Percentiles rank a stretch among this genome's conserved stretches.
These are phyloP conservation scores for Uronychia setigera DNA, from an alignment of 73 alveolate genomes.

Conservation along the genomic window DNA sequence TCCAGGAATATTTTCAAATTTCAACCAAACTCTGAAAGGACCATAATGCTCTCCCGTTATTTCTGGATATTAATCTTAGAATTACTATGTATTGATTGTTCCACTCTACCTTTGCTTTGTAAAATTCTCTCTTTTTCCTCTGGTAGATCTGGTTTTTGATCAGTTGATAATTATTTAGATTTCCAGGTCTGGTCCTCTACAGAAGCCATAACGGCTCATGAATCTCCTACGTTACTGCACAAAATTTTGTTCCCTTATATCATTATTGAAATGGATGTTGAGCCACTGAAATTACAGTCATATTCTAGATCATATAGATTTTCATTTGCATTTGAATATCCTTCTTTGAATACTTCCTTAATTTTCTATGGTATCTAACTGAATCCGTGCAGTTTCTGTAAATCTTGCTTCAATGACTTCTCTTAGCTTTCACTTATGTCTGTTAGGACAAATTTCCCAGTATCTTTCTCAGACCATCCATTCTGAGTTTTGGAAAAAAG, in stretches of 20 bases:
- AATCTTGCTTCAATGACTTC: not conserved
- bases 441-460: not conserved
- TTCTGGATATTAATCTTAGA: not conserved
- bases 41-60: not conserved
- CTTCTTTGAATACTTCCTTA: not conserved
- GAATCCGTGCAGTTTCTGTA: not conserved
- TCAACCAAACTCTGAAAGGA: not conserved
- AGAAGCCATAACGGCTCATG: not conserved
- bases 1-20: not conserved
- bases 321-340: not conserved
- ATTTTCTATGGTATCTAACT: not conserved
- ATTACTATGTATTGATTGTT: not conserved
- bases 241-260: not conserved
- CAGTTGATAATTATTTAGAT: not conserved
- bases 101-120: not conserved
- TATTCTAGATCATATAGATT: not conserved
- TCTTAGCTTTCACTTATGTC: not conserved
- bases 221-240: not conserved
- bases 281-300: not conserved
- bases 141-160: not conserved
- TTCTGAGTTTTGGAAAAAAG: not conserved
- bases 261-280: not conserved
- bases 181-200: not conserved
- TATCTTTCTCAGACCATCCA: not conserved
- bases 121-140: not conserved